Evolutionary conservation across 805 yeast genomes (phyloP).

Genomic region (Kuraishia borneana): DNA sequence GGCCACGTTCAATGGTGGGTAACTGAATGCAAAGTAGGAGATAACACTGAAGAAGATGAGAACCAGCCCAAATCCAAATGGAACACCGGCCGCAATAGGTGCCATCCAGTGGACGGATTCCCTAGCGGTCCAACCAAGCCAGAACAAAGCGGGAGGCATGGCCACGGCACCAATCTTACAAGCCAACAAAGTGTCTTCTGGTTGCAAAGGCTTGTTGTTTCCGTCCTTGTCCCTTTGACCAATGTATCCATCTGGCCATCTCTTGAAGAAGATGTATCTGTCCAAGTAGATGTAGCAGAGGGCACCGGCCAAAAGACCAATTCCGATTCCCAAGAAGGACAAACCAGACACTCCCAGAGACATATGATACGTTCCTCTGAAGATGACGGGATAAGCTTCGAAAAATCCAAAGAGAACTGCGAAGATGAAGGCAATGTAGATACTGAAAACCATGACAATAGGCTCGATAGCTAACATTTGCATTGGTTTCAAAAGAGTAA

Average conservation of each 20-base stretch:
- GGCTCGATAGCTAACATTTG: constrained; percentile 67
- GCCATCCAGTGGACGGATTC: constrained; percentile 61
- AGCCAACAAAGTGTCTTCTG: constrained; percentile 48
- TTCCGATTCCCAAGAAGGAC: constrained; percentile 61
- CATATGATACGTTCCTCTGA: constrained; percentile 55
- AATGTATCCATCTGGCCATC: constrained; percentile 50
- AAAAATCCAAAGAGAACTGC: constrained; percentile 74
- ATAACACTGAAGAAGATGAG: constrained; percentile 61
- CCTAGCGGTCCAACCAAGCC: constrained; percentile 75
- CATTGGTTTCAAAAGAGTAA: constrained; percentile 50
- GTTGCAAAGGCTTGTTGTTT: constrained; percentile 39
- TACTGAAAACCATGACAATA: constrained; percentile 56
- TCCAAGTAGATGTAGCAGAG: constrained; percentile 38
- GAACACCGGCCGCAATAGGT: constrained; percentile 66
- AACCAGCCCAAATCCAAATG: constrained; percentile 67
- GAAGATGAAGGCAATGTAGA: constrained; percentile 64
- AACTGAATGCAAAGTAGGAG: constrained; percentile 57
- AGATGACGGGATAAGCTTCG: constrained; percentile 69
- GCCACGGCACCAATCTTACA: constrained; percentile 60
- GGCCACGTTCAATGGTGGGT: constrained; percentile 69
- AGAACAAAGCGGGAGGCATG: constrained; percentile 59
- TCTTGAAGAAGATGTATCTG: constrained; percentile 36
- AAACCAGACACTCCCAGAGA: constrained; percentile 51
- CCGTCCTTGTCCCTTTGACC: constrained; percentile 47
- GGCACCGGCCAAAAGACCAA: constrained; percentile 53